These are phyloP conservation scores for Chlorella sp. DNA, from an alignment of 139 green algal species.

Conservation along the genomic window DNA sequence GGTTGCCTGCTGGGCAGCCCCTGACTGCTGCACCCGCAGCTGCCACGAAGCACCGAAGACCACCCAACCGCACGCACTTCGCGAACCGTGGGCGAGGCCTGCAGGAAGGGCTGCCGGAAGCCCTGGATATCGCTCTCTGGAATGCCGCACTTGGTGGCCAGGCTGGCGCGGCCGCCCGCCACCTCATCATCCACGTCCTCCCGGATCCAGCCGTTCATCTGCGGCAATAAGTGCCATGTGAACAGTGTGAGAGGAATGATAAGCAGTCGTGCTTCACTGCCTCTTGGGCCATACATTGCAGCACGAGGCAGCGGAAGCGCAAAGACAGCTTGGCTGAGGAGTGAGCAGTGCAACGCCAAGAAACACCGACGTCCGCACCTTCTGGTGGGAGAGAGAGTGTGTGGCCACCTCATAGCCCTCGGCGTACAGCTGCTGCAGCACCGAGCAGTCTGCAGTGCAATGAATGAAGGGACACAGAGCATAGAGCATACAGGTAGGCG, in stretches of 20 bases:
- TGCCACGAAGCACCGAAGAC: too few relatives aligned
- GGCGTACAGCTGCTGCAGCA: constrained; percentile 1
- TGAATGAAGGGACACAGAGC: too few relatives aligned
- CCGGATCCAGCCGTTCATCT: constrained; percentile 23
- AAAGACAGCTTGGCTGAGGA: too few relatives aligned
- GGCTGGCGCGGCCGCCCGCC: background rate
- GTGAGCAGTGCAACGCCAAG: too few relatives aligned
- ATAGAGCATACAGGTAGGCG: too few relatives aligned
- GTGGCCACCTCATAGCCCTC: constrained; percentile 20
- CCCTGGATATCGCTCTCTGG: background rate
- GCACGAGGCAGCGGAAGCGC: too few relatives aligned
- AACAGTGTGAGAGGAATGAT: background rate
- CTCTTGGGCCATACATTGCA: too few relatives aligned
- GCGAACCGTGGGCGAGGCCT: background rate
- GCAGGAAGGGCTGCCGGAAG: constrained; percentile 13
- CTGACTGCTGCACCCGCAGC: background rate
- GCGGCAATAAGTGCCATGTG: background rate
- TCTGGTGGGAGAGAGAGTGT: constrained; percentile 15
- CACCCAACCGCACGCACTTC: too few relatives aligned
- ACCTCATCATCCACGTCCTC: constrained; percentile 6
- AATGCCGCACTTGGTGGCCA: constrained; percentile 9
- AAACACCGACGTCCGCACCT: too few relatives aligned
- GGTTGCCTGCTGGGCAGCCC: too few relatives aligned
- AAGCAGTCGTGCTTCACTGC: too few relatives aligned
- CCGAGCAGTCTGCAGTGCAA: background rate